Evolutionary conservation across 345 rosid species (phyloP), one percentile per base, ranked within the genome.

Genomic region (Laguncularia racemosa): DNA sequence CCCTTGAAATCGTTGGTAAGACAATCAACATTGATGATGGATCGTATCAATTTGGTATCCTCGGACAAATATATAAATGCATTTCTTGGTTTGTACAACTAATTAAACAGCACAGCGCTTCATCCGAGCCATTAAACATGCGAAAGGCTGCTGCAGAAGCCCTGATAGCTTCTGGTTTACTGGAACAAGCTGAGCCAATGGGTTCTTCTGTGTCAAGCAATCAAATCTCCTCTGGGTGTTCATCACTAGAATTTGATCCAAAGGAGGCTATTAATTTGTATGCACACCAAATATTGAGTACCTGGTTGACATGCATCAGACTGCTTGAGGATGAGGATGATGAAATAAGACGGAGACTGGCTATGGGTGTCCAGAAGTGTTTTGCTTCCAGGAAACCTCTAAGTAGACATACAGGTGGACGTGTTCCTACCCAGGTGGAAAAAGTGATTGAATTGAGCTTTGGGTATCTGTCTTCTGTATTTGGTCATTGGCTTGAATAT

Each of bases 251-350:
- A 53, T 71, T 65, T 50, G 63, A 69, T n/a, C 62, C 67, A 26
- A 73, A 75, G 61, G 79, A 72, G 52, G 66, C 75, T 56, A 64
- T 57, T 55, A 71, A 64, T 55, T 59, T 53, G 60, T 85, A 76
- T 69, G 93, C 86, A 12, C 65, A 48, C 72, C 86, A 76, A 57
- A 66, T 82, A 18, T 77, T 92, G 53, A 81, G 74, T 58, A 72
- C 73, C 65, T 92, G 99, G 96, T 82, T 89, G 65, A 64, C 76
- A 14, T 84, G 96, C 71, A 76, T 92, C 75, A 80, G 73, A 67
- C 73, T 92, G 64, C 71, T 92, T 55, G 99, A 92, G 78, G 99
- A 92, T 48, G 99, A 92, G 81, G 99, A 92, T 61, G 91, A 89
- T 66, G 76, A 61, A 69, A 78, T 92, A 61, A 77, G 98, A 65